phyloP scores from a whole-genome alignment of 2,329 filamentous ascomycete species.

The Lecanicillium sp. region DNA sequence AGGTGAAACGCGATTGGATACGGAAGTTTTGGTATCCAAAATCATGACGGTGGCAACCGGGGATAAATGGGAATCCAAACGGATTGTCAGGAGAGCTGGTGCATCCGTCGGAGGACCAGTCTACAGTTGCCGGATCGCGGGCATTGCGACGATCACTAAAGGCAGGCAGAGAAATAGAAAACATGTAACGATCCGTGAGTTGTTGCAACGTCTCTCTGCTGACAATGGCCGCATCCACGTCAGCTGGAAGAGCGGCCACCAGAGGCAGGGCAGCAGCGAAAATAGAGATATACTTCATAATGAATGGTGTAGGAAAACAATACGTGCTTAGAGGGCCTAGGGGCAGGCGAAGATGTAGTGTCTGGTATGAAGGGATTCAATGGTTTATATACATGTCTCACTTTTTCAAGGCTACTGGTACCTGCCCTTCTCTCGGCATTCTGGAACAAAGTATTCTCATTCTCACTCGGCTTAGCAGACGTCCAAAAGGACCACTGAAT shows the following conservation, averaged over 20 bases:
- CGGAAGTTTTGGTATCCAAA: slow-evolving; percentile 34
- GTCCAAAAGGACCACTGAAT: too few relatives aligned
- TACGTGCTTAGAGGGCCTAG: too few relatives aligned
- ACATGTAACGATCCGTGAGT: slow-evolving; percentile 6
- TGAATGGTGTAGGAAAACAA: neutral
- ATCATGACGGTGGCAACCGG: slow-evolving; percentile 31
- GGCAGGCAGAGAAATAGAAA: neutral
- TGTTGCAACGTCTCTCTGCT: slow-evolving; percentile 9
- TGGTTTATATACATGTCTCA: neutral
- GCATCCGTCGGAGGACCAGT: slow-evolving; percentile 19
- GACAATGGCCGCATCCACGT: slow-evolving; percentile 17
- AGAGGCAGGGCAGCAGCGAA: neutral
- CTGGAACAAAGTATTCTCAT: too few relatives aligned
- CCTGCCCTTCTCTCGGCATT: too few relatives aligned
- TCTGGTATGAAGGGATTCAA: neutral
- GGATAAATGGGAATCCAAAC: slow-evolving; percentile 17
- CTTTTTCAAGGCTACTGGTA: too few relatives aligned
- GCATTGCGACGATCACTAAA: neutral
- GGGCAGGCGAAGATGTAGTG: too few relatives aligned
- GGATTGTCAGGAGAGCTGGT: slow-evolving; percentile 17
- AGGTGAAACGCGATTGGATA: slow-evolving; percentile 27
- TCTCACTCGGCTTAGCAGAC: too few relatives aligned
- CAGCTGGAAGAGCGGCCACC: slow-evolving; percentile 20
- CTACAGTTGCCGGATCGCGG: neutral
- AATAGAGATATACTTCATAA: slow-evolving; percentile 4